Evolutionary conservation across 164 flowering plant species (phyloP).

Genomic region (Magnolia changhungtana): DNA sequence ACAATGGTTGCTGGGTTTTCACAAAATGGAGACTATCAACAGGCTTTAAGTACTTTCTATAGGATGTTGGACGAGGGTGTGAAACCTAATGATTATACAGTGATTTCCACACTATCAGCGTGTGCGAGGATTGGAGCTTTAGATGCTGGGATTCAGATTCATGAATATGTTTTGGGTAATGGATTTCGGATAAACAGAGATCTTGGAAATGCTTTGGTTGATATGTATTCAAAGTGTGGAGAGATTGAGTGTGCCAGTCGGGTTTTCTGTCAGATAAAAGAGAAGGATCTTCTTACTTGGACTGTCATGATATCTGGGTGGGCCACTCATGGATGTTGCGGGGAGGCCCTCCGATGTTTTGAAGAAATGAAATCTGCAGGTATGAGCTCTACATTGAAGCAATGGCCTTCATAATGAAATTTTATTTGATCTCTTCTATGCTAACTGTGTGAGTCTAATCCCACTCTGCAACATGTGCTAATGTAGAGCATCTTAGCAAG

Average conservation of each 20-base stretch:
- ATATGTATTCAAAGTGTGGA: constrained; percentile 55
- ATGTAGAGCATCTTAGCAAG: background rate
- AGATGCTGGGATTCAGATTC: constrained; percentile 35
- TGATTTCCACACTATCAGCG: constrained; percentile 43
- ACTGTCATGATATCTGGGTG: constrained; percentile 55
- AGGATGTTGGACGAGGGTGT: constrained; percentile 42
- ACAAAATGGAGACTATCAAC: constrained; percentile 33
- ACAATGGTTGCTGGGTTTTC: constrained; percentile 42
- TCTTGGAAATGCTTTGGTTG: constrained; percentile 40
- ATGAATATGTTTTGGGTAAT: constrained; percentile 26
- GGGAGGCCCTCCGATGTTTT: constrained; percentile 41
- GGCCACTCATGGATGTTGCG: constrained; percentile 45
- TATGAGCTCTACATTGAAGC: background rate
- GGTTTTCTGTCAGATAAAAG: constrained; percentile 29
- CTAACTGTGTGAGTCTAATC: background rate
- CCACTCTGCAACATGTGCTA: background rate
- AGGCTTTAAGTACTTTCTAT: constrained; percentile 34
- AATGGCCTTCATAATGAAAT: background rate
- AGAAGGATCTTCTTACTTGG: constrained; percentile 49
- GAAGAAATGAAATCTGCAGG: constrained; percentile 41
- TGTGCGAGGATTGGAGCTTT: constrained; percentile 49
- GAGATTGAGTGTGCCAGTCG: constrained; percentile 29
- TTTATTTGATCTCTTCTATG: background rate
- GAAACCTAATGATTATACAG: constrained; percentile 37
- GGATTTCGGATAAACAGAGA: constrained; percentile 28